These are phyloP conservation scores for Cymbopogon citratus DNA, from an alignment of 176 grass and related monocot species.

Conservation along the genomic window DNA sequence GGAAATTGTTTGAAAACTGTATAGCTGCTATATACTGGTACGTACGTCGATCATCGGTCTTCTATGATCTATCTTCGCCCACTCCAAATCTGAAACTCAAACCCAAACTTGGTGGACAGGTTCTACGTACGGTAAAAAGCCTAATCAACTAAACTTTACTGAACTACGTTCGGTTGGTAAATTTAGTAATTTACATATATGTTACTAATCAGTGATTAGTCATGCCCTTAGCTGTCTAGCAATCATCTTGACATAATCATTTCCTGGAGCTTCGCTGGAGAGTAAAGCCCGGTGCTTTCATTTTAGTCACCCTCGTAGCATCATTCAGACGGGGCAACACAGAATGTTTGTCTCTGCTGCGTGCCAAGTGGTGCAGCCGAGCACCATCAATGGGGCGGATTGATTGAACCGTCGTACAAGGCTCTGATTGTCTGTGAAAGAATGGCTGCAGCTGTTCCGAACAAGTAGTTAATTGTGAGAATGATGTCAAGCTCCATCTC, in stretches of 20 bases:
- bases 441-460: not conserved
- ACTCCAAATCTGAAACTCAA: too few species aligned
- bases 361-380: constrained; percentile 18
- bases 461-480: not conserved
- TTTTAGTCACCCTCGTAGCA: not conserved
- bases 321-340: constrained; percentile 1
- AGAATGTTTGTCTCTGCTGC: not conserved
- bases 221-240: not conserved
- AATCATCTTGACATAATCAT: not conserved
- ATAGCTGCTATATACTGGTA: too few species aligned
- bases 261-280: not conserved
- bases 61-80: too few species aligned
- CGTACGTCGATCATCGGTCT: too few species aligned
- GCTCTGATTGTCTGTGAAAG: not conserved
- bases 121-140: too few species aligned
- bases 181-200: not conserved
- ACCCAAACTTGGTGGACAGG: too few species aligned
- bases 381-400: not conserved
- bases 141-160: too few species aligned
- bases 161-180: too few species aligned
- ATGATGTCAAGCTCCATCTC: not conserved
- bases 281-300: not conserved
- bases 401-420: constrained; percentile 29
- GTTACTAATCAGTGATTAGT: too few species aligned
- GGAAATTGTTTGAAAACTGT: too few species aligned